phyloP scores from a whole-genome alignment of 768 basidiomycete genomes.

The Cystoderma amianthinum region DNA sequence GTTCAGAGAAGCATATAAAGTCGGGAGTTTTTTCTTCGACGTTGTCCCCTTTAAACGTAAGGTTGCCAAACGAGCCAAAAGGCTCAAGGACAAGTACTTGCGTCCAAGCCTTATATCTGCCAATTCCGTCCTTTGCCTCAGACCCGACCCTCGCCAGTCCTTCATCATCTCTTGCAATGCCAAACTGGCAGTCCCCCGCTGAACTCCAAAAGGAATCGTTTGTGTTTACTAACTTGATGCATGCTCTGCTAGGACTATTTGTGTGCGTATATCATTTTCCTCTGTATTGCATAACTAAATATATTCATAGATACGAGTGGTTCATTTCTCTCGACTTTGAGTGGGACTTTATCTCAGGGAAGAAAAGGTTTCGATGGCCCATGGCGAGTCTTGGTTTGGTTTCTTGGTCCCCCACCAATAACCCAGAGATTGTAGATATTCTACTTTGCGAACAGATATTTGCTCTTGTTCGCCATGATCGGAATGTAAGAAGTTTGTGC shows the following conservation, averaged over 20 bases:
- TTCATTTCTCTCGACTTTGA: conserved; percentile 46
- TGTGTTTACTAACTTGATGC: conserved; percentile 46
- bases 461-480: conserved; percentile 43
- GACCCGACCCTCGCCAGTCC: not conserved
- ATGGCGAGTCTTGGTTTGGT: conserved; percentile 37
- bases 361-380: conserved; percentile 48
- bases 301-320: conserved; percentile 41
- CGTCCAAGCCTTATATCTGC: conserved; percentile 2
- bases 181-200: conserved; percentile 44
- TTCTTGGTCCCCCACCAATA: too few relatives aligned
- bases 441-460: conserved; percentile 51
- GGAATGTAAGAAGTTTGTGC: conserved; percentile 35
- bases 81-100: not conserved
- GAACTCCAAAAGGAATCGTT: conserved; percentile 41
- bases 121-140: not conserved
- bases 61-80: not conserved
- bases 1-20: not conserved
- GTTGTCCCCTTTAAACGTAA: not conserved
- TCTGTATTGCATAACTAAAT: not conserved
- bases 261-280: conserved; percentile 23
- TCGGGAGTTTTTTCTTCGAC: not conserved
- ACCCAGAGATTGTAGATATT: conserved; percentile 33
- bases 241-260: conserved; percentile 52
- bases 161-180: conserved; percentile 22
- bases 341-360: conserved; percentile 42